Evolutionary conservation across 2,329 filamentous ascomycete genomes (phyloP).

Genomic region (Ilyonectria sp.): DNA sequence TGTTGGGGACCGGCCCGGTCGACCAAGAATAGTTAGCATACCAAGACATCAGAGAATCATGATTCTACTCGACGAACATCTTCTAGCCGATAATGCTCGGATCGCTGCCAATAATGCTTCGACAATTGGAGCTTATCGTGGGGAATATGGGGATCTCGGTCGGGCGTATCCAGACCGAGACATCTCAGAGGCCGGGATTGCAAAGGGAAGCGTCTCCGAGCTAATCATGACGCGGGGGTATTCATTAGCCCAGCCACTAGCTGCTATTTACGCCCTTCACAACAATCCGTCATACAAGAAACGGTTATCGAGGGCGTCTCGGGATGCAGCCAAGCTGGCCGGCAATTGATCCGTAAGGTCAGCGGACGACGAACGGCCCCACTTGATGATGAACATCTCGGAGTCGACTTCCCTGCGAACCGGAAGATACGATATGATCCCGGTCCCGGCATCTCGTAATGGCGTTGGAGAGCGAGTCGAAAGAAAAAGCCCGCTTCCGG

Average conservation of each 20-base stretch:
- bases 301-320: background rate
- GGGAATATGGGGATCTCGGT: background rate
- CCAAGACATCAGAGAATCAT: background rate
- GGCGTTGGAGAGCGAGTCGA: background rate
- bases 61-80: background rate
- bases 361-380: background rate
- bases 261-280: background rate
- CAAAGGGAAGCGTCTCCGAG: background rate
- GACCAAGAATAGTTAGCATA: background rate
- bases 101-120: background rate
- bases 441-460: background rate
- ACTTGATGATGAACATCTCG: constrained; percentile 1
- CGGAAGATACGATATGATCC: background rate
- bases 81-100: background rate
- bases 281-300: background rate
- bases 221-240: background rate
- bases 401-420: background rate
- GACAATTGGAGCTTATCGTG: background rate
- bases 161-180: background rate
- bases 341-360: background rate
- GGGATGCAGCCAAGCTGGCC: background rate
- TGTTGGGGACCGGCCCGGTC: background rate
- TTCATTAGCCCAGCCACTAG: background rate
- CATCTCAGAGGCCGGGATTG: background rate
- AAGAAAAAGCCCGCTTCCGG: background rate